phyloP scores from a whole-genome alignment of 2,329 filamentous ascomycete species.

The Knufia petricola region DNA sequence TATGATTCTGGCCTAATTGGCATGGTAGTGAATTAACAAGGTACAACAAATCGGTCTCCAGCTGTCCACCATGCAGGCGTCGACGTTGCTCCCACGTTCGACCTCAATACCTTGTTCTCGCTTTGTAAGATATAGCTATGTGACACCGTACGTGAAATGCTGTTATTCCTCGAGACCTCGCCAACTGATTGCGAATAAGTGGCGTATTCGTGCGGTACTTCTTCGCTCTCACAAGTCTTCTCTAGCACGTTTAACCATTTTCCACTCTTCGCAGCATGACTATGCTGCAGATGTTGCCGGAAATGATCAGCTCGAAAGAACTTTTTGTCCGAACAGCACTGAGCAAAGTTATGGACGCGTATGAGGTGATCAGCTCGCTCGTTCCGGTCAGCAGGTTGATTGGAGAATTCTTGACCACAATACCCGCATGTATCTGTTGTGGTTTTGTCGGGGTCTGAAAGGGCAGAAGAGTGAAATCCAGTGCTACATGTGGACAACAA shows the following conservation, averaged over 20 bases:
- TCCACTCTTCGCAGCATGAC: slow-evolving; percentile 86
- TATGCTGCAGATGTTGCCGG: slow-evolving; percentile 94
- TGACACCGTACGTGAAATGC: no score
- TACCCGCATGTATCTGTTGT: slow-evolving; percentile 74
- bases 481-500: slow-evolving; percentile 65
- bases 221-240: slow-evolving; percentile 92
- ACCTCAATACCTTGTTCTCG: no score
- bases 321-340: slow-evolving; percentile 97
- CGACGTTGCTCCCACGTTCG: no score
- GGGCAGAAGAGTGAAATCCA: slow-evolving; percentile 74
- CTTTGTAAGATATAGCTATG: no score
- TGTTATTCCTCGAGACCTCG: slow-evolving; percentile 4
- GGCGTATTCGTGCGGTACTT: slow-evolving; percentile 30
- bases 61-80: no score
- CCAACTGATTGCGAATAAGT: slow-evolving; percentile 4
- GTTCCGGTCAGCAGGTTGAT: slow-evolving; percentile 70
- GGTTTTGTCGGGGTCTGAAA: slow-evolving; percentile 20
- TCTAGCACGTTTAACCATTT: slow-evolving; percentile 99
- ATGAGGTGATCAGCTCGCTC: slow-evolving; percentile 76
- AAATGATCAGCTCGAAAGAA: slow-evolving; percentile 98
- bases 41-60: no score
- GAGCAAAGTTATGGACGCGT: slow-evolving; percentile 87
- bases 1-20: no score
- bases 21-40: no score
- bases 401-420: slow-evolving; percentile 86